Evolutionary conservation across 768 basidiomycete species (phyloP).

Genomic region (Rhizopogon sp.): DNA sequence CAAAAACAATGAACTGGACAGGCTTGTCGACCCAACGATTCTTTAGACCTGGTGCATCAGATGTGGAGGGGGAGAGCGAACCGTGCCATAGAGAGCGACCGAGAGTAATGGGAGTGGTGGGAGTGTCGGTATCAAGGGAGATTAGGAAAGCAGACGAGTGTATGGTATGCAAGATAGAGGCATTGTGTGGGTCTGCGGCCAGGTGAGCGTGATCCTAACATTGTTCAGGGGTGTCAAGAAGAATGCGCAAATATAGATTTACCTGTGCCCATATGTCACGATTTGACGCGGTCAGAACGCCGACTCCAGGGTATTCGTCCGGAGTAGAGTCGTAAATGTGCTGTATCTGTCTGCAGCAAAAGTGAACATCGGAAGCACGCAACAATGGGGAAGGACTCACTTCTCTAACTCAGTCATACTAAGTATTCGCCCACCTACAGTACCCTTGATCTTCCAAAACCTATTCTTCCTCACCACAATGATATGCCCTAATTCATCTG

Average conservation of each 20-base stretch:
- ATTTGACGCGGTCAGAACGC: constrained; percentile 72
- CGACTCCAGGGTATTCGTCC: constrained; percentile 65
- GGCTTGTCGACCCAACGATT: constrained; percentile 93
- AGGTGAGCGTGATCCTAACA: constrained; percentile 61
- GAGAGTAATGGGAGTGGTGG: constrained; percentile 45
- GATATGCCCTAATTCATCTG: constrained; percentile 67
- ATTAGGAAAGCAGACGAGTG: constrained; percentile 86
- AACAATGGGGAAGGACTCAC: constrained; percentile 31
- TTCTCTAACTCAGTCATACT: constrained; percentile 61
- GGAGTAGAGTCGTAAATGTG: constrained; percentile 64
- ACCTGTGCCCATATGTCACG: constrained; percentile 91
- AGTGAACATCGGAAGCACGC: background rate
- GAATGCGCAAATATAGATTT: constrained; percentile 2
- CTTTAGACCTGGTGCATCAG: constrained; percentile 43
- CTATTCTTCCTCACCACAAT: constrained; percentile 83
- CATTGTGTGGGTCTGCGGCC: constrained; percentile 55
- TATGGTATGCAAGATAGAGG: constrained; percentile 60
- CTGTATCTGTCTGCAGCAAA: constrained; percentile 60
- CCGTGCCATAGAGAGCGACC: constrained; percentile 76
- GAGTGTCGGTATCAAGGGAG: constrained; percentile 61
- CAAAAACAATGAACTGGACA: constrained; percentile 78
- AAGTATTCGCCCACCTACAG: constrained; percentile 49
- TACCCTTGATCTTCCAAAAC: constrained; percentile 73
- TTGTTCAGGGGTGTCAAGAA: background rate
- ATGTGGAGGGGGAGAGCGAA: constrained; percentile 2